phyloP scores from a whole-genome alignment of 108 stramenopile genomes.

The Cafeteria roenbergensis region DNA sequence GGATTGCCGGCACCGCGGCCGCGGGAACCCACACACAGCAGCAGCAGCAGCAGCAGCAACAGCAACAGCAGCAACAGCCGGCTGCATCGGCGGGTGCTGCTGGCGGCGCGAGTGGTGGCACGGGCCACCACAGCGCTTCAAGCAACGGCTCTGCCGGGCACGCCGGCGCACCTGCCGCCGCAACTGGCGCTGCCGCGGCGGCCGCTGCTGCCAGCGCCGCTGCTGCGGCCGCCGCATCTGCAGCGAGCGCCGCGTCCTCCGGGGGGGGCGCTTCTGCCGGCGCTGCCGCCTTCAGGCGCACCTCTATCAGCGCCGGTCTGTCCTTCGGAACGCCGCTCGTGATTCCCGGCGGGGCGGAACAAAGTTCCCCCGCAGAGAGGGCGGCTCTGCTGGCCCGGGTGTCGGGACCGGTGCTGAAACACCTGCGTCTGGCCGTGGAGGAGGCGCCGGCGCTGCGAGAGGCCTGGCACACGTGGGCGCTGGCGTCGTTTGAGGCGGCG shows the following conservation, averaged over 20 bases:
- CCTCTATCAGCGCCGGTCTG: too few species aligned
- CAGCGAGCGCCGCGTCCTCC: neutral
- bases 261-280: neutral
- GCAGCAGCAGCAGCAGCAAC: neutral
- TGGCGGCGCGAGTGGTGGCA: too few species aligned
- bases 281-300: too few species aligned
- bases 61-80: neutral
- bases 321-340: neutral
- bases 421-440: slow-evolving; percentile 56
- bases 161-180: too few species aligned
- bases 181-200: too few species aligned
- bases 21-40: too few species aligned
- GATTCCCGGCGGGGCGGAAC: slow-evolving; percentile 6
- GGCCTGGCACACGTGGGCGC: slow-evolving; percentile 93
- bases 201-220: too few species aligned
- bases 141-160: too few species aligned
- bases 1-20: too few species aligned
- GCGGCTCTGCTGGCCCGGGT: slow-evolving; percentile 54
- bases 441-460: slow-evolving; percentile 56
- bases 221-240: too few species aligned
- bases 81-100: too few species aligned
- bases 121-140: too few species aligned
- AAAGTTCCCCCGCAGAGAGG: slow-evolving; percentile 29
- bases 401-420: slow-evolving; percentile 21
- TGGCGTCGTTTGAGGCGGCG: slow-evolving; percentile 68